A percentile compares a stretch with the other conserved stretches of the same genome.
These are phyloP conservation scores for Orbilia blumenaviensis DNA, from an alignment of 2,329 filamentous ascomycete species.

Conservation along the genomic window DNA sequence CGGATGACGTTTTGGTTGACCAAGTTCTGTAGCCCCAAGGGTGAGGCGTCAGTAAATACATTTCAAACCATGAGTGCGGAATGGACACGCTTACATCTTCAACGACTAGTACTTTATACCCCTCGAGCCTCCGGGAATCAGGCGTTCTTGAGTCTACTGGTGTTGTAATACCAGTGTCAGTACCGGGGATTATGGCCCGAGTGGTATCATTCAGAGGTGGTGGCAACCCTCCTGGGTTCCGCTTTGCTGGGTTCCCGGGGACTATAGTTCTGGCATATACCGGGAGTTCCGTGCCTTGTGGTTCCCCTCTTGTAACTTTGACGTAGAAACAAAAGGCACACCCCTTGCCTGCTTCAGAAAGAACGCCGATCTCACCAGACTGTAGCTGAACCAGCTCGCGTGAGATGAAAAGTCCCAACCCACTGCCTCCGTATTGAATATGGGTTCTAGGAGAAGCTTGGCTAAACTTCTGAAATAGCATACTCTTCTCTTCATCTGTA, in stretches of 20 bases:
- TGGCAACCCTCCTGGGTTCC: not conserved
- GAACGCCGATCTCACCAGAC: conserved; percentile 79
- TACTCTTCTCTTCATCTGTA: conserved; percentile 53
- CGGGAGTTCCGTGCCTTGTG: conserved; percentile 13
- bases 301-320: conserved; percentile 65
- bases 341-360: conserved; percentile 72
- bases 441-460: conserved; percentile 65
- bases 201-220: not conserved
- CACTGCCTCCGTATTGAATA: conserved; percentile 76
- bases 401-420: conserved; percentile 78
- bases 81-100: conserved; percentile 1
- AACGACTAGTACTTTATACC: not conserved
- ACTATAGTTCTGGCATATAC: conserved; percentile 27
- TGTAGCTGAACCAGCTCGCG: conserved; percentile 75
- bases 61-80: not conserved
- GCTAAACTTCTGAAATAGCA: conserved; percentile 56
- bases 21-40: conserved; percentile 73
- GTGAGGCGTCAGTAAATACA: not conserved
- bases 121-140: conserved; percentile 4
- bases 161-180: not conserved
- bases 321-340: conserved; percentile 82
- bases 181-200: not conserved
- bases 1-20: conserved; percentile 73
- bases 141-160: not conserved
- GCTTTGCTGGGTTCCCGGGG: conserved; percentile 4